phyloP scores from a whole-genome alignment of 2,329 filamentous ascomycete species.

The Cercospora zeina region DNA sequence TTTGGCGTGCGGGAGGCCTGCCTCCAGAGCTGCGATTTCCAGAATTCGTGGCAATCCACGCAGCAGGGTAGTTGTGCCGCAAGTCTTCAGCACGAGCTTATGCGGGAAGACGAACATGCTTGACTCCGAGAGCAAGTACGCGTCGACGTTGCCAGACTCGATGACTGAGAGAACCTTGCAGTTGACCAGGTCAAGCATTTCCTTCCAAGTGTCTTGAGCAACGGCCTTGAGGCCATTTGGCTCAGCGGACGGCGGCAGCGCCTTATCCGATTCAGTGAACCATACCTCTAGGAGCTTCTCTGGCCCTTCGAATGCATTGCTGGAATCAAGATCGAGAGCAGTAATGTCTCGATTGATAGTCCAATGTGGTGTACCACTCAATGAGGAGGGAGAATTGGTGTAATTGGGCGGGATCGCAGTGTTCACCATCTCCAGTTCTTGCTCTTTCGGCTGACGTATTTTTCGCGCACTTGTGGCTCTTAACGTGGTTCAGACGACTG shows the following conservation, averaged over 20 bases:
- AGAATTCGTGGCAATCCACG: slow-evolving; percentile 86
- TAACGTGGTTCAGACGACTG: background rate
- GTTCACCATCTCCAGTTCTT: slow-evolving; percentile 73
- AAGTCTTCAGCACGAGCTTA: slow-evolving; percentile 98
- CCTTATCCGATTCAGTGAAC: slow-evolving; percentile 79
- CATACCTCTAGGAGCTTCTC: slow-evolving; percentile 98
- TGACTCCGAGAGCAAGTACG: slow-evolving; percentile 94
- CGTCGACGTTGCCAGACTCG: slow-evolving; percentile 89
- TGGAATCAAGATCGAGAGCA: slow-evolving; percentile 80
- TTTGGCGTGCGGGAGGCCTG: slow-evolving; percentile 83
- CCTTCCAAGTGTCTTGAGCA: slow-evolving; percentile 81
- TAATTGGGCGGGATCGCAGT: slow-evolving; percentile 77
- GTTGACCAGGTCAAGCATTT: slow-evolving; percentile 96
- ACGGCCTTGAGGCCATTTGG: slow-evolving; percentile 84
- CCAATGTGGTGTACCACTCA: slow-evolving; percentile 79
- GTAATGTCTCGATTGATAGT: slow-evolving; percentile 97
- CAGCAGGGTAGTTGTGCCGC: slow-evolving; percentile 91
- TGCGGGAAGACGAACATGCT: slow-evolving; percentile 99
- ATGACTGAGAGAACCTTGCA: slow-evolving; percentile 97
- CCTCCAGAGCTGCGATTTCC: slow-evolving; percentile 82
- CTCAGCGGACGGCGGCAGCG: slow-evolving; percentile 68
- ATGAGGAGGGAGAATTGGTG: slow-evolving; percentile 71
- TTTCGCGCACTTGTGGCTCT: background rate
- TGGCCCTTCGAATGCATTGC: slow-evolving; percentile 94
- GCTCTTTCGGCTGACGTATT: slow-evolving; percentile 1